Percentiles rank a stretch among this genome's conserved stretches.
Evolutionary conservation across 208 protist genomes (phyloP).

Genomic region (Sergeia podlipaevii): DNA sequence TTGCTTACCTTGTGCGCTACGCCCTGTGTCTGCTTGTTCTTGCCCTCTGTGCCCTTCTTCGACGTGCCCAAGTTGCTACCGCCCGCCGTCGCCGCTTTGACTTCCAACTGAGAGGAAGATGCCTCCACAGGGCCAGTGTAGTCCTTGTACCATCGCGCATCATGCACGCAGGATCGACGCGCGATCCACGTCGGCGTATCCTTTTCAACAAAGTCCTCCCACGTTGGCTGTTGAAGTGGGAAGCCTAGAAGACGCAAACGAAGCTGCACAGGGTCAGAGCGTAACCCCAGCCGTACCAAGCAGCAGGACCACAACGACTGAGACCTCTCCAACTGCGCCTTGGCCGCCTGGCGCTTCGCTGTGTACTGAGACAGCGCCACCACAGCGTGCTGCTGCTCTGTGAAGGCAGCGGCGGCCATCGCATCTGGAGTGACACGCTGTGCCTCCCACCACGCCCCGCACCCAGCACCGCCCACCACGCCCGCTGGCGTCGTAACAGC

Average conservation of each 20-base stretch:
- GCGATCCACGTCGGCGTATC: slow-evolving; percentile 32
- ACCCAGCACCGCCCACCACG: slow-evolving; percentile 25
- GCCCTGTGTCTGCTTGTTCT: background rate
- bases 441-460: slow-evolving; percentile 23
- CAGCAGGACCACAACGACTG: slow-evolving; percentile 9
- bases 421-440: slow-evolving; percentile 13
- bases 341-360: slow-evolving; percentile 13
- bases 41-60: background rate
- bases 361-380: slow-evolving; percentile 26
- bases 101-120: background rate
- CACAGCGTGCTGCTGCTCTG: slow-evolving; percentile 23
- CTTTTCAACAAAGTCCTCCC: slow-evolving; percentile 23
- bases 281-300: background rate
- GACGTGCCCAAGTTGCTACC: slow-evolving; percentile 12
- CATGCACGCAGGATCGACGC: slow-evolving; percentile 23
- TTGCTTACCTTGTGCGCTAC: background rate
- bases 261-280: background rate
- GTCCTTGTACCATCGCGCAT: slow-evolving; percentile 24
- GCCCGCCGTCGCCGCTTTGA: slow-evolving; percentile 1
- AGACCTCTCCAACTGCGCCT: slow-evolving; percentile 11
- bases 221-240: background rate
- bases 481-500: slow-evolving; percentile 63
- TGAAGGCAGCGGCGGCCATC: slow-evolving; percentile 5
- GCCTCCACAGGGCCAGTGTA: slow-evolving; percentile 14
- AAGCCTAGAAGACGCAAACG: background rate